Conservation (phyloP, 164 flowering plant genomes). For the Nymphaea colorata region DNA sequence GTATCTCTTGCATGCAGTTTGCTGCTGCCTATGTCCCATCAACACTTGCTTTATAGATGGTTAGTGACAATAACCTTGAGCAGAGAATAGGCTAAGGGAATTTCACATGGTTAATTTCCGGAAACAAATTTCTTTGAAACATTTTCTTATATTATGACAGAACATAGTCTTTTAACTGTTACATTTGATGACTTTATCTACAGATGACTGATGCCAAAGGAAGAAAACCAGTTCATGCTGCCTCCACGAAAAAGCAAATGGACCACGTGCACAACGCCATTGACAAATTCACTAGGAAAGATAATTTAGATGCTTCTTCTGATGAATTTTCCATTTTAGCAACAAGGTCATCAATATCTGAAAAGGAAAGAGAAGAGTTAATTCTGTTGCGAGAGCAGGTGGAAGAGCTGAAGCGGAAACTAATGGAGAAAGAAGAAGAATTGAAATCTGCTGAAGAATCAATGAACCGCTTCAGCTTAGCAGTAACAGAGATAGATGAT, state of each 20-base stretch:
- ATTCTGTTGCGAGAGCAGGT: slow-evolving; percentile 45
- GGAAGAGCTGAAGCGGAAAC: slow-evolving; percentile 53
- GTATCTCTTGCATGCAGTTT: no score
- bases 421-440: slow-evolving; percentile 72
- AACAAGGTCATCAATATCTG: slow-evolving; percentile 29
- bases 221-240: slow-evolving; percentile 46
- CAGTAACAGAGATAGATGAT: slow-evolving; percentile 35
- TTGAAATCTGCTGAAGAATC: slow-evolving; percentile 45
- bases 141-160: no score
- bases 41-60: no score
- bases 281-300: slow-evolving; percentile 15
- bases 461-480: slow-evolving; percentile 33
- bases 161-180: no score
- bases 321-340: slow-evolving; percentile 38
- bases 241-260: slow-evolving; percentile 26
- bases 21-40: no score
- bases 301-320: slow-evolving; percentile 21
- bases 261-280: slow-evolving; percentile 36
- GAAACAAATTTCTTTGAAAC: no score
- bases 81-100: no score
- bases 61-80: no score
- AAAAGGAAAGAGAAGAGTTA: slow-evolving; percentile 65
- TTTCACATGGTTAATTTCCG: no score
- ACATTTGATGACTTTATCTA: no score
- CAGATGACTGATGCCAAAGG: slow-evolving; percentile 19